phyloP scores from a whole-genome alignment of 768 basidiomycete species.

The Psilocybe tampanensis region DNA sequence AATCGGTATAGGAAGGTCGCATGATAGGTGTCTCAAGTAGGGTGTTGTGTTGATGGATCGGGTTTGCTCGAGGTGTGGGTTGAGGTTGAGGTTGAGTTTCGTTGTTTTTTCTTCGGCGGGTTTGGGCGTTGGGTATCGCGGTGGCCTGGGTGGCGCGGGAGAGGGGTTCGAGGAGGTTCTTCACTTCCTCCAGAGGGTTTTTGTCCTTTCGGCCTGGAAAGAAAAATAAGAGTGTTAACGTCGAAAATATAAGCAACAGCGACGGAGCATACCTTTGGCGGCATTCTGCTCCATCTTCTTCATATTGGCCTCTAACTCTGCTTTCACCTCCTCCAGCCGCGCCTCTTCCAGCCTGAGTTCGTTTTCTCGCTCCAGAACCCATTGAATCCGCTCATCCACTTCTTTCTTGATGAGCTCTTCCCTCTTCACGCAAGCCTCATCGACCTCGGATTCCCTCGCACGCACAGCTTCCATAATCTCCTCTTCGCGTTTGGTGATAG shows the following conservation, averaged over 20 bases:
- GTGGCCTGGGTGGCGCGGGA: conserved; percentile 28
- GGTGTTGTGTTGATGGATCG: conserved; percentile 26
- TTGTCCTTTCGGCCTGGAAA: conserved; percentile 49
- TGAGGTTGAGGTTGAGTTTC: conserved; percentile 27
- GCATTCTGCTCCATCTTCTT: conserved; percentile 40
- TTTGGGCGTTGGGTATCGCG: conserved; percentile 24
- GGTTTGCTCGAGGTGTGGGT: conserved; percentile 32
- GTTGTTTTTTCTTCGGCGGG: conserved; percentile 18
- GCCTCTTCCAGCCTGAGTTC: conserved; percentile 56
- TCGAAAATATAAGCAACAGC: too few species aligned
- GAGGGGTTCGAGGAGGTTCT: conserved; percentile 63
- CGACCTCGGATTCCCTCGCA: conserved; percentile 62
- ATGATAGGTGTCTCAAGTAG: conserved; percentile 57
- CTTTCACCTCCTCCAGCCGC: conserved; percentile 45
- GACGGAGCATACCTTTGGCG: conserved; percentile 18
- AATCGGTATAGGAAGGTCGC: conserved; percentile 37
- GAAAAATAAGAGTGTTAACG: not conserved
- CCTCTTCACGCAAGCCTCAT: conserved; percentile 55
- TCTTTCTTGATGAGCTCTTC: conserved; percentile 56
- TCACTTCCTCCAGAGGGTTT: conserved; percentile 75
- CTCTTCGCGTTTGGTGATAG: conserved; percentile 67
- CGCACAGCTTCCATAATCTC: conserved; percentile 73
- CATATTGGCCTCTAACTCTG: conserved; percentile 53
- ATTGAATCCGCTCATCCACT: conserved; percentile 52
- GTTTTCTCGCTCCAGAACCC: conserved; percentile 51